A percentile compares a stretch with the other conserved stretches of the same genome.
These are phyloP conservation scores for Cladosporium phlei DNA, from an alignment of 2,329 filamentous ascomycete species.

Conservation along the genomic window DNA sequence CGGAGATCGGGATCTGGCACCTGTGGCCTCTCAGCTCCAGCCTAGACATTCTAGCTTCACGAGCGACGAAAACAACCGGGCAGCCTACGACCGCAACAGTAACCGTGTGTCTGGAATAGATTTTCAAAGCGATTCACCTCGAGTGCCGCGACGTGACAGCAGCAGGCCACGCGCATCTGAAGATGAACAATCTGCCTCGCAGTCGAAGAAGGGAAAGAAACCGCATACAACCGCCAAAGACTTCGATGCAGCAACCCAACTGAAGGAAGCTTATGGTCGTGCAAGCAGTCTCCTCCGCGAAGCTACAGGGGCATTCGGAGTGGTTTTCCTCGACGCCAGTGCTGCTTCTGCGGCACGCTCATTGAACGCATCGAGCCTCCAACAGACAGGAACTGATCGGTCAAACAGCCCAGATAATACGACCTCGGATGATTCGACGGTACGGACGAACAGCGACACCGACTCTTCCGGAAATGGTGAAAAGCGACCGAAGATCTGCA, in stretches of 20 bases:
- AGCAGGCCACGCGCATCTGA: background rate
- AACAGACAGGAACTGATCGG: background rate
- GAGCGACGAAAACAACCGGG: background rate
- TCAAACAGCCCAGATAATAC: background rate
- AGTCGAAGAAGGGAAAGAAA: background rate
- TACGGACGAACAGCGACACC: background rate
- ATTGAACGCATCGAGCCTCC: background rate
- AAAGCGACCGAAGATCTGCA: background rate
- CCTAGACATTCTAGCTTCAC: no score
- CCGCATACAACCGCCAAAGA: background rate
- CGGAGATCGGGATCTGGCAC: no score
- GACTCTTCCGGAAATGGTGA: background rate
- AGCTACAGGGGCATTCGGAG: slow-evolving; percentile 43
- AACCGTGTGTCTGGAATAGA: background rate
- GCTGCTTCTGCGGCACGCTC: background rate
- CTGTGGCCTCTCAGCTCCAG: no score
- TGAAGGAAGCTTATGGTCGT: slow-evolving; percentile 38
- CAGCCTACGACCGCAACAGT: background rate
- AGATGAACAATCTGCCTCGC: background rate
- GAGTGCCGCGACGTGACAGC: slow-evolving; percentile 35
- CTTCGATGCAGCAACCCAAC: background rate
- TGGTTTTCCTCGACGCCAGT: slow-evolving; percentile 34
- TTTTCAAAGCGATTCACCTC: slow-evolving; percentile 40
- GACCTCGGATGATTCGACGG: background rate
- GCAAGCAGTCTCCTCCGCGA: slow-evolving; percentile 47